Evolutionary conservation across 176 grass and related monocot genomes (phyloP), one percentile per base, ranked within the genome.

Genomic region (Themeda triandra): DNA sequence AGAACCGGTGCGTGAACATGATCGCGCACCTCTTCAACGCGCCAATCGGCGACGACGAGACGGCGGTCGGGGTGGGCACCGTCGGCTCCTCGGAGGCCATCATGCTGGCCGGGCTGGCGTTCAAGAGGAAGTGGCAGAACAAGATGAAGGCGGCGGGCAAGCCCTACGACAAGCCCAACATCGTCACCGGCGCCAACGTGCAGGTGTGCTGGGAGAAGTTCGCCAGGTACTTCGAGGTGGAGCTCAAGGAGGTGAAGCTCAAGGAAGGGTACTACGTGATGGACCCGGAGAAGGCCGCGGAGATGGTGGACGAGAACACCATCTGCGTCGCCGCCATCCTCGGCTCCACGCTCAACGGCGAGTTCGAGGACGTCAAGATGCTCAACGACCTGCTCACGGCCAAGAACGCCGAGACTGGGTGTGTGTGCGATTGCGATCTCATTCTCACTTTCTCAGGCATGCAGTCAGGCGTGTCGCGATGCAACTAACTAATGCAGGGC

Each of bases 191-290:
- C 1, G 92, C 87, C 2, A 95, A 95, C 73, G 92, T 94, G 59
- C 24, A 63, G 93, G 93, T 95, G 32, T 95, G 93, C 82, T 95
- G 93, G 93, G 93, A 95, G 79, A 95, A 95, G 2, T 95, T 95
- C 81, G 93, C 90, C 4, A 40, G 90, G 0, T 95, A 95, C 79
- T 92, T 95, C 54, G 93, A 95, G 79, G 93, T 95, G 27, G 90
- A 95, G 81, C 82, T 95, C 8, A 92, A 92, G 75, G 93, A 95
- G 78, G 93, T 95, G 90, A 95, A 92, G 82, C 81, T 95, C 1
- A 37, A 2, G 2, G 90, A 95, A 68, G 93, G 87, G 19, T 95
- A 83, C 86, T 95, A 95, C 76, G 88, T 95, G 19, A 95, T 95
- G 90, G 88, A 95, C 83, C 87, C 93, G 0, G 85, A 42, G 73